These are phyloP conservation scores for Thalassiosira livingstoniorum DNA, from an alignment of 352 stramenopile species.

Conservation along the genomic window DNA sequence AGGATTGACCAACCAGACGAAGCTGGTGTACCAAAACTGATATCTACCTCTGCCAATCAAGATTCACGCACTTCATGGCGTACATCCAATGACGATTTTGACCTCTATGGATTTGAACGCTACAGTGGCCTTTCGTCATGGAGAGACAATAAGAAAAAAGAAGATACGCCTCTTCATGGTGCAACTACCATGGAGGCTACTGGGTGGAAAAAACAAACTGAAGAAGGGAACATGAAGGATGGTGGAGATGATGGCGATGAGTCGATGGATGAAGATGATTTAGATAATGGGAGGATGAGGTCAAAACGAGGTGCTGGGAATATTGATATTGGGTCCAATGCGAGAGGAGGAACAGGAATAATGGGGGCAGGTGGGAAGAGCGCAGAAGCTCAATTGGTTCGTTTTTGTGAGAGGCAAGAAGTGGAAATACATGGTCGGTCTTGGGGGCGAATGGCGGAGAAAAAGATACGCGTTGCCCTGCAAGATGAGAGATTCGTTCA, in stretches of 20 bases:
- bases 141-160: conserved; percentile 1
- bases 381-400: conserved; percentile 33
- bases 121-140: conserved; percentile 41
- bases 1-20: background rate
- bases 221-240: conserved; percentile 20
- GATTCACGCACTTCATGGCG: background rate
- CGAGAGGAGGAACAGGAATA: background rate
- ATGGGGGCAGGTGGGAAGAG: background rate
- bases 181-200: conserved; percentile 48
- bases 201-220: conserved; percentile 31
- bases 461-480: too few relatives aligned
- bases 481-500: too few relatives aligned
- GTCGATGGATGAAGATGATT: conserved; percentile 30
- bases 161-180: conserved; percentile 3
- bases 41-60: conserved; percentile 1
- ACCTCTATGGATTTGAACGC: conserved; percentile 46
- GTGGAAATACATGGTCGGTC: conserved; percentile 28
- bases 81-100: conserved; percentile 6
- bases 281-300: conserved; percentile 21
- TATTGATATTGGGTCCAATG: too few relatives aligned
- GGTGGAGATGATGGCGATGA: conserved; percentile 1
- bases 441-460: too few relatives aligned
- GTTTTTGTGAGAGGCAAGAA: conserved; percentile 26
- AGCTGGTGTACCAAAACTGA: conserved; percentile 5
- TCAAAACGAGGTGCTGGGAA: conserved; percentile 3